Evolutionary conservation across 208 protist species (phyloP), one percentile per base, ranked within the genome.

Genomic region (Angomonas deanei): DNA sequence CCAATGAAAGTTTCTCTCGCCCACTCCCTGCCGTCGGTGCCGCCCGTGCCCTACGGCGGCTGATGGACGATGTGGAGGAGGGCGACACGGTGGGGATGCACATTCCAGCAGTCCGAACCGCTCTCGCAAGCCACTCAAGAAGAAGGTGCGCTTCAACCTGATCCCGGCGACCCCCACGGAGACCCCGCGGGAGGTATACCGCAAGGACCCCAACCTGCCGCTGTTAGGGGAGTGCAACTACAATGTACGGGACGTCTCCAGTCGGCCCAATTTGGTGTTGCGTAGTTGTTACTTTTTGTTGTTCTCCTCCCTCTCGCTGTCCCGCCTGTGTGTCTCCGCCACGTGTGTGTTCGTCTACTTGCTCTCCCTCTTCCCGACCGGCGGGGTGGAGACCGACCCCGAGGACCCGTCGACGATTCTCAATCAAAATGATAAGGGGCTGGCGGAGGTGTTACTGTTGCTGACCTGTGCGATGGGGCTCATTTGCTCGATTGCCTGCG

Each of bases 341-440:
- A 54, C 78, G 32, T 39, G 61, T 24, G 57, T 82, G 36, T 53
- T 78, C 17, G 63, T 78, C 31, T 68, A 76, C 61, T 21, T 70
- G 52, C 56, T 57, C 60, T 64, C 76, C 57, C 42, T 72, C 4
- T 77, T 82, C 28, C 66, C 76, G 17, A 47, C 53, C 21, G 39
- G 23, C 50, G 28, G 6, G 23, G 8, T 17, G n/a, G 47, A 53
- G 11, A 26, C 10, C 11, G 21, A 6, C 36, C 11, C 8, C 36
- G 36, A 15, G 15, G 36, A 15, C 11, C 36, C 15, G 36, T 15
- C 8, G 11, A 42, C n/a, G n/a, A n/a, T n/a, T n/a, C n/a, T 42
- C 8, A 42, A 42, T 42, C 11, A 42, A 15, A 42, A 15, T 42
- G 36, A 42, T 15, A n/a, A 8, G 36, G 36, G 36, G 11, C 15